Percentiles rank a stretch among this genome's conserved stretches.
Evolutionary conservation across 2,329 filamentous ascomycete species (phyloP).

Genomic region (Tolypocladium pustulatum): DNA sequence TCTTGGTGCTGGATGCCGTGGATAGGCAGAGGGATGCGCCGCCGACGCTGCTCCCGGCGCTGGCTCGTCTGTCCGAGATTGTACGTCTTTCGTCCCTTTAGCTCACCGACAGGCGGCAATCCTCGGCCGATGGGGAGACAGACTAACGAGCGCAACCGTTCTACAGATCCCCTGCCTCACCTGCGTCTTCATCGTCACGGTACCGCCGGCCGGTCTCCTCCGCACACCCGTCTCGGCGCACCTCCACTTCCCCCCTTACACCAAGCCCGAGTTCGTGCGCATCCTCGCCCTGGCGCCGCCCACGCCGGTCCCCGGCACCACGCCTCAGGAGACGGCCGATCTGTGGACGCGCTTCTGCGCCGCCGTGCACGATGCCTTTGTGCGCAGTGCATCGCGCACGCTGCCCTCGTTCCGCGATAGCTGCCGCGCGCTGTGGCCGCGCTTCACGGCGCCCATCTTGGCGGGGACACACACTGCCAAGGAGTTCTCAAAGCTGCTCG

Average conservation of each 20-base stretch:
- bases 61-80: slow-evolving; percentile 72
- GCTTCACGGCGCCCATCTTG: slow-evolving; percentile 69
- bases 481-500: slow-evolving; percentile 77
- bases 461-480: slow-evolving; percentile 63
- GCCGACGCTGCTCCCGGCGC: slow-evolving; percentile 65
- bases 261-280: slow-evolving; percentile 64
- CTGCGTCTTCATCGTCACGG: slow-evolving; percentile 65
- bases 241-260: slow-evolving; percentile 77
- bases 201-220: slow-evolving; percentile 58
- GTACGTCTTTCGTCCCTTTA: slow-evolving; percentile 34
- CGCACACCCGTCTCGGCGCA: slow-evolving; percentile 62
- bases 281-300: slow-evolving; percentile 56
- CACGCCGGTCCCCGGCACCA: slow-evolving; percentile 36
- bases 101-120: no score
- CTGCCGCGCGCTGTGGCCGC: slow-evolving; percentile 70
- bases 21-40: slow-evolving; percentile 75
- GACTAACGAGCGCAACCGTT: neutral
- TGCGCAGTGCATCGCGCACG: slow-evolving; percentile 70
- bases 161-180: slow-evolving; percentile 66
- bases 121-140: neutral
- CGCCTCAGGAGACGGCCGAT: slow-evolving; percentile 45
- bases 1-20: slow-evolving; percentile 79
- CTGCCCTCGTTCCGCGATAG: slow-evolving; percentile 61
- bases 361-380: slow-evolving; percentile 79
- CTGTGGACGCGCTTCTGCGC: slow-evolving; percentile 74